phyloP scores from a whole-genome alignment of 805 yeast genomes.

The Middelhovenomyces tepae region DNA sequence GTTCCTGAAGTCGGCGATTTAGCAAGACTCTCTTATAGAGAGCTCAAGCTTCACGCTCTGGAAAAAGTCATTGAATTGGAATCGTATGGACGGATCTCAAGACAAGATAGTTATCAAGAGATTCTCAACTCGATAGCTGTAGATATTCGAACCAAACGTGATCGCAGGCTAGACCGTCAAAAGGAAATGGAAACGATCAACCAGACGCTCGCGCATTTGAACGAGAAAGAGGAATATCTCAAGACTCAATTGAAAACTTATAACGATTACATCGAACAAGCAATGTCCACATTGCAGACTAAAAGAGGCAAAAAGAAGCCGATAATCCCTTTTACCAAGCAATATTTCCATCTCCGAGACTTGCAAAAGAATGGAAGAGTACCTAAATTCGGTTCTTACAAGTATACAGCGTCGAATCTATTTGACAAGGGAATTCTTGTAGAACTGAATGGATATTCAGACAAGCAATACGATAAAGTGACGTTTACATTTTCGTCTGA shows the following conservation, averaged over 20 bases:
- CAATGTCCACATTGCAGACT: constrained; percentile 42
- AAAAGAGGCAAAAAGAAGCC: constrained; percentile 25
- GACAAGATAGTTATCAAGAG: constrained; percentile 67
- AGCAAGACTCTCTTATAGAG: constrained; percentile 46
- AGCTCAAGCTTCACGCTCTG: constrained; percentile 66
- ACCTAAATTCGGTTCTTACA: constrained; percentile 70
- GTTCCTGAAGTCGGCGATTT: constrained; percentile 40
- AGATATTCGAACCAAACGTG: constrained; percentile 57
- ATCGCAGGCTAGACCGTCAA: constrained; percentile 39
- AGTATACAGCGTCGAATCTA: constrained; percentile 66
- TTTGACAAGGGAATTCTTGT: constrained; percentile 62
- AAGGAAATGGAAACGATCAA: constrained; percentile 39
- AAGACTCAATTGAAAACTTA: constrained; percentile 35
- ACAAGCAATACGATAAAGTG: constrained; percentile 50
- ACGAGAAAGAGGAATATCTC: constrained; percentile 38
- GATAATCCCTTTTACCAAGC: constrained; percentile 53
- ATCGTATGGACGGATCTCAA: constrained; percentile 48
- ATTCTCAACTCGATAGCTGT: constrained; percentile 73
- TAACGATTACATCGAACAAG: constrained; percentile 40
- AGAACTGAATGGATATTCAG: constrained; percentile 45
- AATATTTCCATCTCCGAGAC: constrained; percentile 66
- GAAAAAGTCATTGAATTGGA: constrained; percentile 74
- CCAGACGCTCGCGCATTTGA: constrained; percentile 36
- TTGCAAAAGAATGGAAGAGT: constrained; percentile 55
- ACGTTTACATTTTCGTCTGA: constrained; percentile 71